A percentile compares a stretch with the other conserved stretches of the same genome.
Conservation (phyloP, 2,329 filamentous ascomycete genomes). For the Epichloe gansuensis region DNA sequence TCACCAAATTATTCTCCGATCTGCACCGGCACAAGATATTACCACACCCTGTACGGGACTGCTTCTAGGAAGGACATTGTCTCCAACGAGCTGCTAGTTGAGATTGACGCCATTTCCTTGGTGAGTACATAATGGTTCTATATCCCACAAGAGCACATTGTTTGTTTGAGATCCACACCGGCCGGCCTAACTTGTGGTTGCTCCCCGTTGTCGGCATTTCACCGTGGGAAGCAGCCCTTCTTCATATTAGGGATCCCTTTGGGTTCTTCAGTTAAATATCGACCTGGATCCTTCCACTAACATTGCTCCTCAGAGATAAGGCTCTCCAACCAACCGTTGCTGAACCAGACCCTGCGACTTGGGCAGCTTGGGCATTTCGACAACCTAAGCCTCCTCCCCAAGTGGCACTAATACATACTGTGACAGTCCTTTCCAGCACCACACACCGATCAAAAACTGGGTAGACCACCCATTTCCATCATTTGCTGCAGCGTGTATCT, state of each 20-base stretch:
- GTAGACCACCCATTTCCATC: neutral
- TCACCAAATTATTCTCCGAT: slow-evolving; percentile 8
- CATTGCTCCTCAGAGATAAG: neutral
- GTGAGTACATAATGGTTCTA: neutral
- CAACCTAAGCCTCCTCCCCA: slow-evolving; percentile 2
- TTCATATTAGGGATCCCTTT: neutral
- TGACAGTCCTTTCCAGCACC: neutral
- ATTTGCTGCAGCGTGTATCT: neutral
- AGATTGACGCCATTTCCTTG: neutral
- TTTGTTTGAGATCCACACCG: slow-evolving; percentile 6
- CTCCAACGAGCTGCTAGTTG: neutral
- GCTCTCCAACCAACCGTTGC: slow-evolving; percentile 2
- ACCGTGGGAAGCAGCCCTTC: slow-evolving; percentile 5
- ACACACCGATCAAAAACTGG: neutral
- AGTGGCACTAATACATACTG: neutral
- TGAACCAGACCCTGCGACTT: slow-evolving; percentile 4
- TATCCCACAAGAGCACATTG: neutral
- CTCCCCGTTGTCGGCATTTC: slow-evolving; percentile 6
- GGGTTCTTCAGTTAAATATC: slow-evolving; percentile 8
- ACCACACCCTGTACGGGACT: slow-evolving; percentile 2
- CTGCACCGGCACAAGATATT: neutral
- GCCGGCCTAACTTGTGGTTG: neutral
- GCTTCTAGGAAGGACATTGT: slow-evolving; percentile 2
- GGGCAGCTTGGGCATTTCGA: neutral
- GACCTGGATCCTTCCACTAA: slow-evolving; percentile 8